Evolutionary conservation across 495 filamentous ascomycete species (phyloP), one percentile per base, ranked within the genome.

Genomic region (Cercophora samala): DNA sequence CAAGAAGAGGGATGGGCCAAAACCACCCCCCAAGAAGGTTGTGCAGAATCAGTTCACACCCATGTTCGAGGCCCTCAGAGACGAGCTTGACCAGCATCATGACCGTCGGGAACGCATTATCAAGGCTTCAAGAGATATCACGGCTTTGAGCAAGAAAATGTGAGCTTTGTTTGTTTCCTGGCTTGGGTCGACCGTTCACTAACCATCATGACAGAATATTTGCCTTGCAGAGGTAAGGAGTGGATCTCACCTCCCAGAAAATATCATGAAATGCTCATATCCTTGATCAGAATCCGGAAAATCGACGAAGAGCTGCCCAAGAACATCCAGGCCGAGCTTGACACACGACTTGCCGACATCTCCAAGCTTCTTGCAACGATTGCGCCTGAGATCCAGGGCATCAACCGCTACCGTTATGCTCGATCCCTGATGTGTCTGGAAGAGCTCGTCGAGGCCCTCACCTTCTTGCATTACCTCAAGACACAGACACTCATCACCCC

Each of bases 121-220:
- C 66, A 98, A 97, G 79, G 87, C 87, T 1, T 93, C 90, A 17
- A 82, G 94, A 53, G 95, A 98, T 79, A 89, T 98, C 67, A 99
- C 96, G 8, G 93, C 91, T 0, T 75, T 91, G 53, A 97, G 93
- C 79, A 99, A 99, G 84, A 98, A 98, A 82, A 96, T 97, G 95
- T 97, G 78, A 80, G 81, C 29, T 62, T n/a, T 32, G 22, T 11
- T 3, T 19, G 1, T 22, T 1, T n/a, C 23, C 9, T 42, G 21
- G 17, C 26, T 19, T 13, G 15, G 17, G 5, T 9, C 21, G 17
- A 61, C n/a, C 26, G 1, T 4, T n/a, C 22, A 64, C 67, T 65
- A 58, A 72, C 65, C 6, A 32, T 21, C 17, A 2, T 24, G 24
- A 23, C 37, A 26, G 51, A 26, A 17, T 23, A 22, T 19, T 19